Percentiles rank a stretch among this genome's conserved stretches.
Conservation (phyloP, 2,329 filamentous ascomycete species). For the Botrytis pseudocinerea region DNA sequence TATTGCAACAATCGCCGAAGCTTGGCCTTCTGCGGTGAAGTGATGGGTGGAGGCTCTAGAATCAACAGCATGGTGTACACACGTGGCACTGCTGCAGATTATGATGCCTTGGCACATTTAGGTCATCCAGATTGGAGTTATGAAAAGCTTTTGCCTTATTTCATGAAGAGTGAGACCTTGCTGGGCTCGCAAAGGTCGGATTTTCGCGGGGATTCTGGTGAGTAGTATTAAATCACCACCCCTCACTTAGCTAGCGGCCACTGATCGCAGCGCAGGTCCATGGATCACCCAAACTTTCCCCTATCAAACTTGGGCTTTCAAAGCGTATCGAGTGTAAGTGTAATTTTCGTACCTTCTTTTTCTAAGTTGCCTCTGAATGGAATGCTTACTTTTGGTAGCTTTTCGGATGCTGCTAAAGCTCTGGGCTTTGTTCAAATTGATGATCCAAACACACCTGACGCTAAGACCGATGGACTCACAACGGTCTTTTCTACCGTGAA, state of each 20-base stretch:
- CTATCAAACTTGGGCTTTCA: constrained; percentile 1
- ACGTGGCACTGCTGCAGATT: constrained; percentile 44
- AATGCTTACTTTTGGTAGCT: constrained; percentile 7
- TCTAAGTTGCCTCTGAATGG: too few species aligned
- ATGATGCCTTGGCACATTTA: constrained; percentile 48
- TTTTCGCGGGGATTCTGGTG: not conserved
- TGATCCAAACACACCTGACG: constrained; percentile 21
- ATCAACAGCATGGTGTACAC: constrained; percentile 47
- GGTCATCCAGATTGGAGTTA: constrained; percentile 50
- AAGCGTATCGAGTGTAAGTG: constrained; percentile 2
- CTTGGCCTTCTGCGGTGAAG: constrained; percentile 19
- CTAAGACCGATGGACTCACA: constrained; percentile 19
- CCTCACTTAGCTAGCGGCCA: too few species aligned
- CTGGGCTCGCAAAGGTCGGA: not conserved
- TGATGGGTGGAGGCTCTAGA: constrained; percentile 44
- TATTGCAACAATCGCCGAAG: not conserved
- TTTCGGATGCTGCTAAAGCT: constrained; percentile 4
- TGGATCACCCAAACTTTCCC: constrained; percentile 5
- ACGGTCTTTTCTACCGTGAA: constrained; percentile 19
- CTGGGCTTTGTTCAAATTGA: constrained; percentile 19
- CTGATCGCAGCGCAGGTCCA: not conserved
- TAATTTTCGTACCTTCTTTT: too few species aligned
- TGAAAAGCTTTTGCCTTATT: constrained; percentile 46
- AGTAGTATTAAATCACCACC: not conserved
- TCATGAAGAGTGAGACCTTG: constrained; percentile 40